phyloP scores from a whole-genome alignment of 129 eudicot species.

The Centaurea solstitialis region DNA sequence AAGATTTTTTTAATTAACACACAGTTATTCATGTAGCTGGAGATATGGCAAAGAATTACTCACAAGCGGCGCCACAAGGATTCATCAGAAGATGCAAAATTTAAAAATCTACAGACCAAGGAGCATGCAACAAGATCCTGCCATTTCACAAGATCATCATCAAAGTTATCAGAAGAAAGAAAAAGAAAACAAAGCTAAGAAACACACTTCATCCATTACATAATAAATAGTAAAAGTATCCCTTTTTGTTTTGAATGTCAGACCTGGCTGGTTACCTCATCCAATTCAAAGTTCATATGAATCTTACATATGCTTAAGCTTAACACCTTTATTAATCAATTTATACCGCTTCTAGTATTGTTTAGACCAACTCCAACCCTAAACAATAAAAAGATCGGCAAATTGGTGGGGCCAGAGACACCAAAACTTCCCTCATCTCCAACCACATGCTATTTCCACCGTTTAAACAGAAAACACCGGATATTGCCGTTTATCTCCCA shows the following conservation, averaged over 20 bases:
- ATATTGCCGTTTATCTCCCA: no score
- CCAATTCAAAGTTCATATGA: not conserved
- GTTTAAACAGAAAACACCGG: no score
- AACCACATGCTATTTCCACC: no score
- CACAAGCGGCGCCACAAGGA: constrained; percentile 93
- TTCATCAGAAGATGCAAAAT: constrained; percentile 75
- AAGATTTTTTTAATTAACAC: not conserved
- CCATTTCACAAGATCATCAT: constrained; percentile 23
- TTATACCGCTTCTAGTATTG: not conserved
- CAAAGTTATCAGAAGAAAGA: not conserved
- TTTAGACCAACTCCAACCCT: not conserved
- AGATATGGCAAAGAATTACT: constrained; percentile 38
- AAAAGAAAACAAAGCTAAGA: not conserved
- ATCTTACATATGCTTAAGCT: not conserved
- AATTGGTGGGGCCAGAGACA: no score
- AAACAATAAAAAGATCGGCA: no score
- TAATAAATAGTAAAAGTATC: not conserved
- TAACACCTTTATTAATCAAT: not conserved
- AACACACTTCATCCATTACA: not conserved
- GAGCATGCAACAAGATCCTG: constrained; percentile 94
- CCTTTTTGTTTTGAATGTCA: not conserved
- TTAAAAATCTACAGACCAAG: constrained; percentile 78
- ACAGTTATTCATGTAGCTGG: not conserved
- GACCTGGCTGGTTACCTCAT: not conserved
- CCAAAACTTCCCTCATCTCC: no score